phyloP scores from a whole-genome alignment of 139 green algal species.

The Chlorella sp. region DNA sequence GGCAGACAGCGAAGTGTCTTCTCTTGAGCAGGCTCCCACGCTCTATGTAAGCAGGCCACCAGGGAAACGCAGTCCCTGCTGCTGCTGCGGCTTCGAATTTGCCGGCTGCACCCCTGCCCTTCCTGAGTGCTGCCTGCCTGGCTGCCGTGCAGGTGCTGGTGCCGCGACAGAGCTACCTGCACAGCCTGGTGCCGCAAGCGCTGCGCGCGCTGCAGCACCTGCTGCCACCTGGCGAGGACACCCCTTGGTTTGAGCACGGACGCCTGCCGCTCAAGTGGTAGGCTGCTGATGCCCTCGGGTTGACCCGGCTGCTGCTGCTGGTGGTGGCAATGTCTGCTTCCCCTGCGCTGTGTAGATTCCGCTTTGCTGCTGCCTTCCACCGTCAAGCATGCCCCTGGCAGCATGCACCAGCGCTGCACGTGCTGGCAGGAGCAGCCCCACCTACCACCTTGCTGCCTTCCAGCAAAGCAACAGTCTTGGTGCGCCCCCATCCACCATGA shows the following conservation, averaged over 20 bases:
- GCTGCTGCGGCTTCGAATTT: background rate
- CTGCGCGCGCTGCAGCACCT: conserved; percentile 62
- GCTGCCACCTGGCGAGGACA: conserved; percentile 46
- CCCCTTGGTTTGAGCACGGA: conserved; percentile 64
- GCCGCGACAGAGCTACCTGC: conserved; percentile 58
- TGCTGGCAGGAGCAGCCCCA: too few relatives aligned
- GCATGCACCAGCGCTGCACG: too few relatives aligned
- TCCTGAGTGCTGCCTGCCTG: background rate
- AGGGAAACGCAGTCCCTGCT: too few relatives aligned
- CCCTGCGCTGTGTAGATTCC: too few relatives aligned
- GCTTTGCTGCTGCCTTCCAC: too few relatives aligned
- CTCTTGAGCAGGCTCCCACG: conserved; percentile 28
- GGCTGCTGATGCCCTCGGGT: too few relatives aligned
- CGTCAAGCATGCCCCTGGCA: too few relatives aligned
- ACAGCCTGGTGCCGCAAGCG: conserved; percentile 39
- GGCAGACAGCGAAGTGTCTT: conserved; percentile 39
- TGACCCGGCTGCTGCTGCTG: background rate
- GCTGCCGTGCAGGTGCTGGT: conserved; percentile 50
- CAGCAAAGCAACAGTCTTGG: too few relatives aligned
- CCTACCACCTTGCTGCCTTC: too few relatives aligned
- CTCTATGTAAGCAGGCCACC: conserved; percentile 41
- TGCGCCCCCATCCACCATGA: too few relatives aligned
- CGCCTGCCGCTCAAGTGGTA: conserved; percentile 67
- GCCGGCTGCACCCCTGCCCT: too few relatives aligned
- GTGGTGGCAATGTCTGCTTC: too few relatives aligned